phyloP scores from a whole-genome alignment of 495 filamentous ascomycete species.

The Penicillium manginii region DNA sequence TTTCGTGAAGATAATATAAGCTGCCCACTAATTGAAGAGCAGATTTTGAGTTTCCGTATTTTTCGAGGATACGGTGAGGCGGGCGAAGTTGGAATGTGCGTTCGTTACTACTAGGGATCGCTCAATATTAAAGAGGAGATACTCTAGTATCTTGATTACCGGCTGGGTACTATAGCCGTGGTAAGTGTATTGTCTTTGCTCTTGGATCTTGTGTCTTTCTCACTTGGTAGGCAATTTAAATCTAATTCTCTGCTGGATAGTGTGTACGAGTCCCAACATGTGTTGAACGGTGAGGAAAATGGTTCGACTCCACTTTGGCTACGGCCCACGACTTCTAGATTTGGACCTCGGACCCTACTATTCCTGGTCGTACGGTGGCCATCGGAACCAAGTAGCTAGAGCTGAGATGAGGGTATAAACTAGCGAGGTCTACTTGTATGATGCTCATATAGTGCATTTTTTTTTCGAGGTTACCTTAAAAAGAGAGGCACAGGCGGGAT shows the following conservation, averaged over 20 bases:
- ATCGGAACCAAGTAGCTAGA: not conserved
- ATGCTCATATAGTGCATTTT: not conserved
- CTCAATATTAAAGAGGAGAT: not conserved
- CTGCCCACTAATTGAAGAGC: not conserved
- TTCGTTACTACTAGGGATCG: not conserved
- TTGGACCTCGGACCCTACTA: not conserved
- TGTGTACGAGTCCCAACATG: not conserved
- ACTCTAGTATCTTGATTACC: not conserved
- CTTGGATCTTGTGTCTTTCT: not conserved
- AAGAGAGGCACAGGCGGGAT: not conserved
- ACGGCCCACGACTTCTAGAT: not conserved
- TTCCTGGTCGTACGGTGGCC: not conserved
- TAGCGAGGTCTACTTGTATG: not conserved
- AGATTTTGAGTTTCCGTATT: not conserved
- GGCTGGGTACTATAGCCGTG: not conserved
- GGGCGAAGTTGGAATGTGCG: not conserved
- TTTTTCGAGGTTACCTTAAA: not conserved
- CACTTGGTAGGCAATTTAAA: not conserved
- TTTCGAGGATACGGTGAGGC: not conserved
- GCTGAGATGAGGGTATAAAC: not conserved
- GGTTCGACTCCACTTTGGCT: not conserved
- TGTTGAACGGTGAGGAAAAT: not conserved
- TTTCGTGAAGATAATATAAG: not conserved
- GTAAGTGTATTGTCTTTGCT: not conserved
- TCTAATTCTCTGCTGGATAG: not conserved